Base-by-base conservation (phyloP, 306 rosid genomes). In the Sindora glabra region DNA sequence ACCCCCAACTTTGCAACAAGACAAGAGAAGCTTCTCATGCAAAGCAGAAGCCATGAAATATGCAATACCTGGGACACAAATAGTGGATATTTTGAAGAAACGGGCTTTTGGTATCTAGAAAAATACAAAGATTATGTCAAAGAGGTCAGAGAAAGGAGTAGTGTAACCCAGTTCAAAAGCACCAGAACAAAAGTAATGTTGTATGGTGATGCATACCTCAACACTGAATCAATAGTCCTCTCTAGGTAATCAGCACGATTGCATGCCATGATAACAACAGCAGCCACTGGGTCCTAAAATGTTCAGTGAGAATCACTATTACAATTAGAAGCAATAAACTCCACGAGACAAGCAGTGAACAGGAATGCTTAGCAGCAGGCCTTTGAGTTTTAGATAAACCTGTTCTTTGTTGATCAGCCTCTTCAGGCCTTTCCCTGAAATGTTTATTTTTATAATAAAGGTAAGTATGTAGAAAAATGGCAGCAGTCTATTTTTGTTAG, bases 201-300 rank as follows among this genome's bases (percentile, higher is more conserved):
- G 25, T 25, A 59, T 49, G 26, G 40, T 48, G 55, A 59, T 48
- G 71, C 88, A 68, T 79, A 92, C 98, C 80, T 92, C 59, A 88
- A 68, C 40, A 92, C 59, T 63, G 98, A 86, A 53, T 72, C 76
- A 55, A 92, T 61, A 26, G 98, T 92, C 83, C 94, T 81, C 68
- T 88, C 95, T 44, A 92, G 74, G 65, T 92, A 92, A 83, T 88
- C 98, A 65, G 90, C 96, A 70, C 98, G 98, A 73, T 81, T 92
- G 74, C 98, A 92, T 67, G 96, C 95, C 95, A 92, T 92, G 73
- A 92, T 74, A 64, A 92, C 98, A 74, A 92, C 96, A 67, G 98
- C 98, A 33, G 98, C 98, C 78, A 92, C 86, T 19, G 98, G 95
- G 50, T 68, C 95, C 97, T 90, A 83, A 74, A 41, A 63, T 19